Percentiles rank a stretch among this genome's conserved stretches.
These are phyloP conservation scores for Podaxis rugospora DNA, from an alignment of 768 basidiomycete species.

Conservation along the genomic window DNA sequence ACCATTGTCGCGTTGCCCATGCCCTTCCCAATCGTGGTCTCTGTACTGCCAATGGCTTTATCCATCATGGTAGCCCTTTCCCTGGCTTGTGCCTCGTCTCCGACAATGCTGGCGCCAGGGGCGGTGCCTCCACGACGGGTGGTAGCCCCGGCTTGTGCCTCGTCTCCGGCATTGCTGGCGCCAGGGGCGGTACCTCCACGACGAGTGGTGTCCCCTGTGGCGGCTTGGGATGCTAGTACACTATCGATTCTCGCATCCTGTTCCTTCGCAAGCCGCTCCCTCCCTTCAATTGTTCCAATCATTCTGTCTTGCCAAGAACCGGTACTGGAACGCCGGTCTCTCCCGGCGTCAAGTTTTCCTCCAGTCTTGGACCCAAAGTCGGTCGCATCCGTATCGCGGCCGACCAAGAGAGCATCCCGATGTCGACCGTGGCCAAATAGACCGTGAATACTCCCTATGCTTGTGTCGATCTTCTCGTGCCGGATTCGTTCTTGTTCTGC, in stretches of 20 bases:
- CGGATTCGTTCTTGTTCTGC: neutral
- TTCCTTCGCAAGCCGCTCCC: slow-evolving; percentile 5
- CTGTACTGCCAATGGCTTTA: neutral
- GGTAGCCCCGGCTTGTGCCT: neutral
- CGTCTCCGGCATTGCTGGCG: neutral
- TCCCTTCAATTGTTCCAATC: neutral
- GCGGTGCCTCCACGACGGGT: neutral
- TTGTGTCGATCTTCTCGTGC: neutral
- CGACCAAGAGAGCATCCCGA: neutral
- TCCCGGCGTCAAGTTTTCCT: slow-evolving; percentile 2
- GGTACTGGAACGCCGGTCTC: neutral
- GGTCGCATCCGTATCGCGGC: slow-evolving; percentile 1
- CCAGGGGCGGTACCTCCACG: neutral
- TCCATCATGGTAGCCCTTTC: neutral
- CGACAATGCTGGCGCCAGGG: neutral
- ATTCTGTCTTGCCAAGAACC: neutral
- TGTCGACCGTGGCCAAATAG: neutral
- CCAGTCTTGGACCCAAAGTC: neutral
- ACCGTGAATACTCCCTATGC: neutral
- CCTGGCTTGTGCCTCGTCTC: neutral
- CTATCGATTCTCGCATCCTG: neutral
- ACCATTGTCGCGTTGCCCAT: neutral
- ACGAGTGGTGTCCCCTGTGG: neutral
- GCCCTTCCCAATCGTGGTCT: neutral
- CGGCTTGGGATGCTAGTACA: neutral